These are phyloP conservation scores for Penicillium paneum DNA, from an alignment of 2,329 filamentous ascomycete genomes.

Conservation along the genomic window DNA sequence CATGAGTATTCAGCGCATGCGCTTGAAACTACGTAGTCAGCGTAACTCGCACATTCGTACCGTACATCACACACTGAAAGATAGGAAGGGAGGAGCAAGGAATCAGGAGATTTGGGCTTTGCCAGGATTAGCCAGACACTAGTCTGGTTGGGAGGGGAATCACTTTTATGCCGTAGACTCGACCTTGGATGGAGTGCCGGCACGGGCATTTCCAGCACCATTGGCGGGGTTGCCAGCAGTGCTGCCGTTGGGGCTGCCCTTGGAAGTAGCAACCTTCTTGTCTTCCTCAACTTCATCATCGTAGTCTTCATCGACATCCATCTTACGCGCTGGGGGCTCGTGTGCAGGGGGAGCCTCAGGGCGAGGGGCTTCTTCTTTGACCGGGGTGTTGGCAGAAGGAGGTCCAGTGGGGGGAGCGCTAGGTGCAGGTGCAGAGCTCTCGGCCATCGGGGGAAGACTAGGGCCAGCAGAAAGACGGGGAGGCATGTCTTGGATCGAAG, in stretches of 20 bases:
- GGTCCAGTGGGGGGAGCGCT: slow-evolving; percentile 43
- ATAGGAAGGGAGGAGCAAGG: slow-evolving; percentile 18
- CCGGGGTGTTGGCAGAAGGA: slow-evolving; percentile 51
- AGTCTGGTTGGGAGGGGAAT: neutral
- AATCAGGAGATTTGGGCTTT: neutral
- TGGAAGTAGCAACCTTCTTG: slow-evolving; percentile 44
- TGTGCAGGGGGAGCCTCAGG: slow-evolving; percentile 54
- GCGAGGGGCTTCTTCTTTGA: slow-evolving; percentile 54
- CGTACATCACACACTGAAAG: slow-evolving; percentile 23
- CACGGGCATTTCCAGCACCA: slow-evolving; percentile 27
- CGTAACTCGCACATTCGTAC: slow-evolving; percentile 24
- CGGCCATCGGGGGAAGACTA: slow-evolving; percentile 57
- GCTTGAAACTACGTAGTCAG: slow-evolving; percentile 13
- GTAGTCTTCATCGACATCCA: slow-evolving; percentile 97
- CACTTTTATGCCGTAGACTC: slow-evolving; percentile 28
- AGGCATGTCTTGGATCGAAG: slow-evolving; percentile 48
- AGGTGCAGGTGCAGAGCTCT: slow-evolving; percentile 40
- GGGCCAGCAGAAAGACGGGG: slow-evolving; percentile 48
- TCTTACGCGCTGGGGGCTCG: slow-evolving; percentile 87
- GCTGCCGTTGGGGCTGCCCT: slow-evolving; percentile 37
- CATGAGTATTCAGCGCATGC: slow-evolving; percentile 11
- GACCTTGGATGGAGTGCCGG: slow-evolving; percentile 31
- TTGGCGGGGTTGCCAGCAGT: slow-evolving; percentile 27
- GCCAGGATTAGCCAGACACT: neutral
- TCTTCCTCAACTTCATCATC: slow-evolving; percentile 92